Evolutionary conservation across 148 eudicot species (phyloP), one percentile per base, ranked within the genome.

Genomic region (Vaccinium darrowii): DNA sequence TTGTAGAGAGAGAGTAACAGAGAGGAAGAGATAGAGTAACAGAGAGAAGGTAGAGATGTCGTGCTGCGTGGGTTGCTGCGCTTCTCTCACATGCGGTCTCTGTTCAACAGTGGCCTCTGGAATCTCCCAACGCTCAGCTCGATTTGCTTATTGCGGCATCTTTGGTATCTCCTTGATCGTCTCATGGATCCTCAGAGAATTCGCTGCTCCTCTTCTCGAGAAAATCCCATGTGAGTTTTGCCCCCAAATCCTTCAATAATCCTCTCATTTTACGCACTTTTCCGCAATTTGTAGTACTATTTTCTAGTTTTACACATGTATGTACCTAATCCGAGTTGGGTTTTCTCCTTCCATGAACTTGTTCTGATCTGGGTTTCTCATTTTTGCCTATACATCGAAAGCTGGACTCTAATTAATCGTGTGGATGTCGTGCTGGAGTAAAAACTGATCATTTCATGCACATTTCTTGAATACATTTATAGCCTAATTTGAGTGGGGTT

Each of bases 121-220:
- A 19, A 92, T 97, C 89, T 90, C 96, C 7, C 94, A 91, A 49
- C 90, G 92, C 62, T 97, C 96, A 5, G 99, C 99, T 77, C 85
- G 99, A 43, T 81, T 97, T 3, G 99, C 90, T 9, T 97, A 97
- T 65, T 97, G 98, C 67, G 98, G 94, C 27, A 91, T 97, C 56
- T 97, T 97, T 82, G 98, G 99, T 49, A 71, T 93, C 65, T 97
- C 99, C 69, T 86, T 95, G 58, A 83, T 97, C 83, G 58, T 92
- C 67, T 93, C 99, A 49, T 97, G 99, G 99, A 76, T 97, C 82
- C 96, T 97, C 81, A 81, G 99, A 63, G 98, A 97, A 92, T 87
- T 94, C 67, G 96, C 82, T 27, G 86, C 95, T 58, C 99, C 99
- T 62, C 92, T 97, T 43, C 80, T 97, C 69, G 81, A 94, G 84